A percentile compares a stretch with the other conserved stretches of the same genome.
phyloP scores from a whole-genome alignment of 2,329 filamentous ascomycete species.

The Teratosphaeriaceae sp. region DNA sequence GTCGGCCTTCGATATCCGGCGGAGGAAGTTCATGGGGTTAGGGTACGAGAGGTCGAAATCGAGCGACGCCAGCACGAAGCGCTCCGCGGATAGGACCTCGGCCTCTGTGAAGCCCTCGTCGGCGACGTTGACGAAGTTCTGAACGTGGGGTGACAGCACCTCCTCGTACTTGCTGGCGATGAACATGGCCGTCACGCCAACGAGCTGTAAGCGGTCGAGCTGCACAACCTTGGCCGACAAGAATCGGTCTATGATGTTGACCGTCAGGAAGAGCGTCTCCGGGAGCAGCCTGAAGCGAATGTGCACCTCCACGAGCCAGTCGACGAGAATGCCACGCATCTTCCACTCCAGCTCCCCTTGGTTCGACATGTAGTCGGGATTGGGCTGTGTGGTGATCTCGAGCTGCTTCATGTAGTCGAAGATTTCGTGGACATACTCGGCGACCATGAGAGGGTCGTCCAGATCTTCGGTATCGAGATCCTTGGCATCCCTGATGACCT shows the following conservation, averaged over 20 bases:
- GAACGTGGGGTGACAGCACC: constrained; percentile 90
- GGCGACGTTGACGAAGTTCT: constrained; percentile 94
- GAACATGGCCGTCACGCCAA: constrained; percentile 98
- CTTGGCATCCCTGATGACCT: constrained; percentile 41
- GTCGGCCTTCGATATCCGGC: constrained; percentile 97
- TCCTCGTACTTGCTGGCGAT: constrained; percentile 99
- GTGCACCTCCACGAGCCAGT: constrained; percentile 98
- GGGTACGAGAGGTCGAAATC: constrained; percentile 98
- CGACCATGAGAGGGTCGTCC: constrained; percentile 94
- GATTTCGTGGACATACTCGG: constrained; percentile 94
- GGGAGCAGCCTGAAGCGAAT: constrained; percentile 92
- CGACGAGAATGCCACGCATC: constrained; percentile 92
- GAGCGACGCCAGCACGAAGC: constrained; percentile 82
- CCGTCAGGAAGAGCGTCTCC: constrained; percentile 90
- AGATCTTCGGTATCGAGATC: constrained; percentile 79
- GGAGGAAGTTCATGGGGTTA: constrained; percentile 99
- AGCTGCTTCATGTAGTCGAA: constrained; percentile 91
- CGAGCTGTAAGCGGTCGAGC: constrained; percentile 89
- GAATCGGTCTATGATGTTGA: constrained; percentile 98
- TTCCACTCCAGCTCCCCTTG: constrained; percentile 97
- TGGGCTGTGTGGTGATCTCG: constrained; percentile 73
- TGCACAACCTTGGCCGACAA: constrained; percentile 92
- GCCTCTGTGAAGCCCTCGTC: constrained; percentile 93
- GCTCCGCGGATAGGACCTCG: constrained; percentile 95
- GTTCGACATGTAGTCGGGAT: constrained; percentile 90